A percentile compares a stretch with the other conserved stretches of the same genome.
These are phyloP conservation scores for Fragaria iinumae DNA, from an alignment of 306 rosid genomes.

Conservation along the genomic window DNA sequence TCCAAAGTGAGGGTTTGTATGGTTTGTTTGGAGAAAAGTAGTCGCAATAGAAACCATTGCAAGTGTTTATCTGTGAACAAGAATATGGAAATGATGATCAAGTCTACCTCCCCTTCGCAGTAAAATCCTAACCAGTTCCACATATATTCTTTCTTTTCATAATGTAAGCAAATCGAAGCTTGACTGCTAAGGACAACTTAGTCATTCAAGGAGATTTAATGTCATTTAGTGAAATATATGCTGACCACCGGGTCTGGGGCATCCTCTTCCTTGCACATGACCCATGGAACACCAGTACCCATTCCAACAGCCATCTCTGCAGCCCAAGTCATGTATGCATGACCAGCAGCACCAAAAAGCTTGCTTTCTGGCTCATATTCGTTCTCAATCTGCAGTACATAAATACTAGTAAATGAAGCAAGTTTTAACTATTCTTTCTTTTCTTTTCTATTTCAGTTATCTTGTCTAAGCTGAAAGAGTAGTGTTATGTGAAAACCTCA, in stretches of 20 bases:
- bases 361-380: slow-evolving; percentile 68
- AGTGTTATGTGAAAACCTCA: background rate
- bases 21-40: slow-evolving; percentile 73
- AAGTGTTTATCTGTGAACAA: slow-evolving; percentile 65
- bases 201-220: background rate
- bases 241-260: slow-evolving; percentile 90
- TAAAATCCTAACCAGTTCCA: background rate
- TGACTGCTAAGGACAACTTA: background rate
- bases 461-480: background rate
- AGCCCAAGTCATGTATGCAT: slow-evolving; percentile 75
- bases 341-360: slow-evolving; percentile 67
- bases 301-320: slow-evolving; percentile 78
- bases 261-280: slow-evolving; percentile 87
- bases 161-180: slow-evolving; percentile 3
- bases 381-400: slow-evolving; percentile 69
- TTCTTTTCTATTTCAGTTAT: background rate
- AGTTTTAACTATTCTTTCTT: too few relatives aligned
- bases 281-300: slow-evolving; percentile 85
- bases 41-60: slow-evolving; percentile 91
- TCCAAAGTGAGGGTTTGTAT: slow-evolving; percentile 68
- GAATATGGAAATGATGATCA: background rate
- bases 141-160: background rate
- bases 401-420: background rate
- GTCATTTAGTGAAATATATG: background rate
- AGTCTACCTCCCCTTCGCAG: background rate